Conservation (phyloP, 805 yeast species). For the Cyberlindnera subsufficiens region DNA sequence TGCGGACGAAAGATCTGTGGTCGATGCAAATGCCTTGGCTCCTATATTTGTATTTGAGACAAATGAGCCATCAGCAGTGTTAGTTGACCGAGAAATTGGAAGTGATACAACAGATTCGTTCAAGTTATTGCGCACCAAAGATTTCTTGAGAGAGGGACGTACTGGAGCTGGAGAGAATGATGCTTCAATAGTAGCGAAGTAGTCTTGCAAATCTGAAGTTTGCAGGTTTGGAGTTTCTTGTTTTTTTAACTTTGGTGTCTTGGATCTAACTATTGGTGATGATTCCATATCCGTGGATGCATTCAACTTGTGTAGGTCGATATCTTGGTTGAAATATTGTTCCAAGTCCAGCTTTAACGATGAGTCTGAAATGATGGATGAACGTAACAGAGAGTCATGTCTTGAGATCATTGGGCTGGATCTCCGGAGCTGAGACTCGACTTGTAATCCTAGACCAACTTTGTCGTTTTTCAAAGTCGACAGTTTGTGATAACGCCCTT, state of each 20-base stretch:
- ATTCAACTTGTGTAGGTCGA: constrained; percentile 9
- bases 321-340: constrained; percentile 7
- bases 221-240: constrained; percentile 5
- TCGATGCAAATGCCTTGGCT: neutral
- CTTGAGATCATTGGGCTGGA: constrained; percentile 13
- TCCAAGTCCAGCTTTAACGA: constrained; percentile 9
- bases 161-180: constrained; percentile 6
- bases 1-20: neutral
- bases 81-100: constrained; percentile 10
- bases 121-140: neutral
- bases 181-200: constrained; percentile 1
- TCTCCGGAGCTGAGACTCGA: constrained; percentile 2
- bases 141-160: neutral
- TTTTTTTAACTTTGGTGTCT: constrained; percentile 5
- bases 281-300: constrained; percentile 2
- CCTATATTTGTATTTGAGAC: neutral
- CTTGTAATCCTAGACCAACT: constrained; percentile 19
- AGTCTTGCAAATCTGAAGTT: constrained; percentile 3
- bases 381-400: constrained; percentile 15
- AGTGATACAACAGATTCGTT: constrained; percentile 12
- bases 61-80: neutral
- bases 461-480: constrained; percentile 8
- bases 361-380: constrained; percentile 5
- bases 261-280: neutral
- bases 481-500: constrained; percentile 5